Evolutionary conservation across 2,329 filamentous ascomycete genomes (phyloP).

Genomic region (Lachnellula arida): DNA sequence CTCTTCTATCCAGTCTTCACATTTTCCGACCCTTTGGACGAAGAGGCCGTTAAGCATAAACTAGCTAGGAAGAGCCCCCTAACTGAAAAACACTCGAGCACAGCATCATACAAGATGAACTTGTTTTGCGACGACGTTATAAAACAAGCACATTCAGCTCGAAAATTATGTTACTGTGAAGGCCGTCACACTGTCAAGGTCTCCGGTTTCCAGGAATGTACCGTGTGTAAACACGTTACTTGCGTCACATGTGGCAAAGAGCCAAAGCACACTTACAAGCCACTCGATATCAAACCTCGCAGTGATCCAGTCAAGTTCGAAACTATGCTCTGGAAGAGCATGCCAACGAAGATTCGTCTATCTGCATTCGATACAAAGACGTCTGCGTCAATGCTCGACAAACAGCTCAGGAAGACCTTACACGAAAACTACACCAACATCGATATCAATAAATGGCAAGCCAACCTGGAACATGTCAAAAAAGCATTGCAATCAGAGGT

Average conservation of each 20-base stretch:
- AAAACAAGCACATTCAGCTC: constrained; percentile 29
- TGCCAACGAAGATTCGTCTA: constrained; percentile 40
- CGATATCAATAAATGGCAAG: constrained; percentile 28
- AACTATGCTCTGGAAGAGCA: constrained; percentile 34
- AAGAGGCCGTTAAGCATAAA: not conserved
- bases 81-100: not conserved
- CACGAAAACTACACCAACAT: constrained; percentile 6
- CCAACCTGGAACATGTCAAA: constrained; percentile 32
- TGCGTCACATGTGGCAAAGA: constrained; percentile 51
- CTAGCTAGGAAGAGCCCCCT: not conserved
- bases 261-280: constrained; percentile 37
- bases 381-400: not conserved
- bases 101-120: constrained; percentile 7
- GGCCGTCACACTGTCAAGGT: constrained; percentile 36
- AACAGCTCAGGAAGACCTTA: no score
- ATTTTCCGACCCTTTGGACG: not conserved
- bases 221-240: constrained; percentile 48
- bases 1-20: constrained; percentile 14
- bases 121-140: constrained; percentile 13
- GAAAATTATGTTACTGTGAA: constrained; percentile 55
- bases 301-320: constrained; percentile 41
- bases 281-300: constrained; percentile 24
- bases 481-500: constrained; percentile 33
- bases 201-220: constrained; percentile 40
- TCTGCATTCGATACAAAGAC: constrained; percentile 21